Conservation (phyloP, 2,329 filamentous ascomycete genomes). For the Arthrobotrys sinensis region DNA sequence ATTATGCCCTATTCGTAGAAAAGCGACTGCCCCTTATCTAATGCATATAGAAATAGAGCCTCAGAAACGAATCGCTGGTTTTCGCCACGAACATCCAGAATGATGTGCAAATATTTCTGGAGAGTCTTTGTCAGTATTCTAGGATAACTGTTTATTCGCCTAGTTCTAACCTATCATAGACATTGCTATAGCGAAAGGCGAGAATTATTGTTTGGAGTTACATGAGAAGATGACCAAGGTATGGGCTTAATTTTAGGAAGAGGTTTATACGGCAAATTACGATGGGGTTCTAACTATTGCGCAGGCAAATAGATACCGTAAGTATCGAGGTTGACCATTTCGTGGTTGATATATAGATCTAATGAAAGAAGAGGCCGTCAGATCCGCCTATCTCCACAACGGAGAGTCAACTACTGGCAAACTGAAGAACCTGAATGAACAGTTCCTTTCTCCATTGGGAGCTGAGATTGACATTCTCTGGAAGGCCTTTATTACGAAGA, state of each 20-base stretch:
- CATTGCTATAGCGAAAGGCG: background rate
- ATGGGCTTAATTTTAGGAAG: no score
- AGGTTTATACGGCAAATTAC: no score
- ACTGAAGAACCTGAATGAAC: constrained; percentile 20
- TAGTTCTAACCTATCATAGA: background rate
- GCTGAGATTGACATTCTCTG: background rate
- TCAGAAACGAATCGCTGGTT: constrained; percentile 11
- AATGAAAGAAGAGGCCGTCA: constrained; percentile 7
- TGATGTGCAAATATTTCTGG: background rate
- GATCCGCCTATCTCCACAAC: constrained; percentile 20
- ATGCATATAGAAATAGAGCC: background rate
- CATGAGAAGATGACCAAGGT: background rate
- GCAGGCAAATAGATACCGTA: background rate
- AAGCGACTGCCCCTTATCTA: background rate
- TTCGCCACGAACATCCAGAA: constrained; percentile 9
- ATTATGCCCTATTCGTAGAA: background rate
- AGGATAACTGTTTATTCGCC: background rate
- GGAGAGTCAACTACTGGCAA: constrained; percentile 15
- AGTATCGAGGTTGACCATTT: background rate
- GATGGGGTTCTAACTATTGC: background rate
- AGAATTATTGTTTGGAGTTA: background rate
- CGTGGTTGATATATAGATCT: background rate
- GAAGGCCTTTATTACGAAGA: background rate
- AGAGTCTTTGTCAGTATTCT: background rate
- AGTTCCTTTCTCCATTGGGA: background rate